A percentile compares a stretch with the other conserved stretches of the same genome.
Evolutionary conservation across 1,284 basidiomycete species (phyloP).

Genomic region (Omphalotus olearius): DNA sequence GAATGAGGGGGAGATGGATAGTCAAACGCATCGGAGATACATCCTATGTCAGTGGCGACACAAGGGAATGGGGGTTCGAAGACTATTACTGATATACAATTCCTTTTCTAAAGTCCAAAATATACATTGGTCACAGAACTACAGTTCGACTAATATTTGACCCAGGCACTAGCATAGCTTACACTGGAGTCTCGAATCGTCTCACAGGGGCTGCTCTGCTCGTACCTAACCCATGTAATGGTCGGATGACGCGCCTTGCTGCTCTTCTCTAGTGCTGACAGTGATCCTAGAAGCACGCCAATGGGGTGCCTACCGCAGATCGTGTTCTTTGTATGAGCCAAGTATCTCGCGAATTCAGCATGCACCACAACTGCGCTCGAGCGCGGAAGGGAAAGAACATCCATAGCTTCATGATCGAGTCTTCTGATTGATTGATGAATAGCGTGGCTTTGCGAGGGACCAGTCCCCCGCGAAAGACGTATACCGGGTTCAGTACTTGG

Average conservation of each 20-base stretch:
- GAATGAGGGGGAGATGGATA: conserved; percentile 41
- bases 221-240: conserved; percentile 83
- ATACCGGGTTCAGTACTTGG: conserved; percentile 44
- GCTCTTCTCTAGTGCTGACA: conserved; percentile 57
- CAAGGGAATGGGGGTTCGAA: conserved; percentile 79
- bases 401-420: conserved; percentile 80
- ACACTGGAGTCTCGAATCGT: conserved; percentile 82
- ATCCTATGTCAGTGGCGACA: conserved; percentile 53
- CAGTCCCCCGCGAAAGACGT: conserved; percentile 43
- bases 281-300: conserved; percentile 81
- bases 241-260: conserved; percentile 30
- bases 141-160: conserved; percentile 42
- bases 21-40: conserved; percentile 47
- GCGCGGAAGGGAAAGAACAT: conserved; percentile 60
- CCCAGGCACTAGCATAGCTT: conserved; percentile 90
- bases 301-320: conserved; percentile 98
- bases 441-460: conserved; percentile 41
- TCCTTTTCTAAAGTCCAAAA: conserved; percentile 42
- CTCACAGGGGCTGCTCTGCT: conserved; percentile 82
- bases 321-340: conserved; percentile 86
- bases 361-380: conserved; percentile 52
- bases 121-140: background rate
- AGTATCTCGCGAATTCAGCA: conserved; percentile 67
- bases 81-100: conserved; percentile 48
- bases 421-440: conserved; percentile 71